These are phyloP conservation scores for Capsicum chinense DNA, from an alignment of 257 asterid species.

Conservation along the genomic window DNA sequence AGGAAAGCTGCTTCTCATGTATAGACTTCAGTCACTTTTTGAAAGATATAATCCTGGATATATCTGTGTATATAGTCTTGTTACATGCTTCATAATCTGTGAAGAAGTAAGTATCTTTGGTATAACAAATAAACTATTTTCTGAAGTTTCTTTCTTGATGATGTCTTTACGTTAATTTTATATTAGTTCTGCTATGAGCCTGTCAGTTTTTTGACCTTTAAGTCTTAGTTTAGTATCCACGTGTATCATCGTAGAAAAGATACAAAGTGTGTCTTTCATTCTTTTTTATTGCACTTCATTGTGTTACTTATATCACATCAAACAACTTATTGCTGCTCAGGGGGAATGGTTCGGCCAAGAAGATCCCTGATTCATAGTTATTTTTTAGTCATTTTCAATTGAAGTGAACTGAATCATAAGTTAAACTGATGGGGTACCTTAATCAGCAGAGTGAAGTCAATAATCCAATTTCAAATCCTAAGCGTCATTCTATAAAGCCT, in stretches of 20 bases:
- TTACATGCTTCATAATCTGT: neutral
- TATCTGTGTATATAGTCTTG: constrained; percentile 14
- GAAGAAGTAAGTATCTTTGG: neutral
- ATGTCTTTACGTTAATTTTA: neutral
- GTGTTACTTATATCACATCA: neutral
- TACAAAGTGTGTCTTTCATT: neutral
- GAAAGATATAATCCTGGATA: too few species aligned
- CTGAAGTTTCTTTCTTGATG: constrained; percentile 16
- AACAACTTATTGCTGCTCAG: constrained; percentile 5
- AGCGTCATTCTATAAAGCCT: constrained; percentile 45
- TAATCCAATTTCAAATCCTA: constrained; percentile 52
- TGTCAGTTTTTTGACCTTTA: neutral
- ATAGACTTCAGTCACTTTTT: too few species aligned
- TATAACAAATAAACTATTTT: constrained; percentile 8
- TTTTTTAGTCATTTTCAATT: constrained; percentile 30
- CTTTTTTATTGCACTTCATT: neutral
- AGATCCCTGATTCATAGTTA: constrained; percentile 38
- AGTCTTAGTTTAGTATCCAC: constrained; percentile 11
- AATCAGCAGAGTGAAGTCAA: constrained; percentile 53
- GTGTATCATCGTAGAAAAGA: neutral
- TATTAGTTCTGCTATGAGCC: neutral
- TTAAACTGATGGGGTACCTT: constrained; percentile 54
- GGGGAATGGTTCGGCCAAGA: constrained; percentile 24
- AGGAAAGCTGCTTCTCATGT: too few species aligned
- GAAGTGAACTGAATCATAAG: constrained; percentile 35